Evolutionary conservation across 2,329 filamentous ascomycete genomes (phyloP), one percentile per base, ranked within the genome.

Genomic region (Pseudogymnoascus sp.): DNA sequence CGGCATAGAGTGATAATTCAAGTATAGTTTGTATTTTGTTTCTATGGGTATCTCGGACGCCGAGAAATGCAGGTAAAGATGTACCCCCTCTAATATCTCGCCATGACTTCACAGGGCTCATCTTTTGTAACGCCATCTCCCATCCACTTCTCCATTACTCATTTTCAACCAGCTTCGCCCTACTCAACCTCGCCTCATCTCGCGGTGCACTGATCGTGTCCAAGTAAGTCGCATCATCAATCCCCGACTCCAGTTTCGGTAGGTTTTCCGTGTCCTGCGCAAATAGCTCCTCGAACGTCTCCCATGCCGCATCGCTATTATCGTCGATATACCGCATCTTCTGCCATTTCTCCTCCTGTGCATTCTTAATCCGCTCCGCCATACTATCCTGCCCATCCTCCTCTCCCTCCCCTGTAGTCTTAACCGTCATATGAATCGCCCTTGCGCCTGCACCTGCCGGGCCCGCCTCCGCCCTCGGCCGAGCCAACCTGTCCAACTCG

Each of bases 341-440:
- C 65, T 84, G 82, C 94, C 94, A 99, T 61, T 80, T 77, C 72
- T 99, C 93, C 59, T 85, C 82, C 75, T 95, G 89, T 43, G 95
- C 91, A 47, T 81, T 77, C 67, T 88, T 84, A 65, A 97, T 82
- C 30, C 91, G 84, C 69, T 88, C 82, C 64, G 82, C 86, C 78
- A 88, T 94, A 36, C 85, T 92, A 66, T 89, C 83, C 22, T 83
- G 85, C 11, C 84, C 79, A 61, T 84, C 78, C 50, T 79, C 79
- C 59, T 88, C 87, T 61, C 85, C 85, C 67, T 88, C 85, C 53
- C 84, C 83, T 1, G 84, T 83, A 37, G 86, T 85, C 77, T 95
- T 96, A 70, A 95, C 86, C 30, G 90, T 90, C 77, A 96, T 90
- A 73, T 94, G 88, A 68, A 96, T 90, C 14, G 90, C 87, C 64